phyloP scores from a whole-genome alignment of 306 rosid genomes.

The Mimosa bimucronata region DNA sequence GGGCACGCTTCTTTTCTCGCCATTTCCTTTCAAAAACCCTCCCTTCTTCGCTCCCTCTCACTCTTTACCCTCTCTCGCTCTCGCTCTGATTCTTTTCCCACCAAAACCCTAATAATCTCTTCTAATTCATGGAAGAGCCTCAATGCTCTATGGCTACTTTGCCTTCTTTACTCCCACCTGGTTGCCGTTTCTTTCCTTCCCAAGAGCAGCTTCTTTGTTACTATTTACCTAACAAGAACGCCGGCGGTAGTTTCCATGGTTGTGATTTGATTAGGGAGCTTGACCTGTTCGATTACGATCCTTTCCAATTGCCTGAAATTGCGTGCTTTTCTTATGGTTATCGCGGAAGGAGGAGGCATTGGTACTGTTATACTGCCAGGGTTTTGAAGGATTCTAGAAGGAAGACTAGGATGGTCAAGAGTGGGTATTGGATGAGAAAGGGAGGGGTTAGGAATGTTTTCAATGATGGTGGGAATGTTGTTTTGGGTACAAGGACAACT shows the following conservation, averaged over 20 bases:
- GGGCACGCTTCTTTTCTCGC: conserved; percentile 41
- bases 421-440: conserved; percentile 64
- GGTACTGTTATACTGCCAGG: conserved; percentile 58
- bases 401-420: conserved; percentile 47
- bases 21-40: neutral
- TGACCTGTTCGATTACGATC: conserved; percentile 51
- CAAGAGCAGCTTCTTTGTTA: conserved; percentile 58
- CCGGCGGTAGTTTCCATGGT: conserved; percentile 22
- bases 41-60: too few species aligned
- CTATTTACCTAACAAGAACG: conserved; percentile 57
- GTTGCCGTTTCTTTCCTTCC: conserved; percentile 66
- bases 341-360: conserved; percentile 57
- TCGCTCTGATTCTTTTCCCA: neutral
- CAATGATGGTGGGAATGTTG: conserved; percentile 36
- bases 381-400: conserved; percentile 37
- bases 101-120: conserved; percentile 21
- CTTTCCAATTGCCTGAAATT: conserved; percentile 54
- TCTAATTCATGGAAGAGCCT: conserved; percentile 48
- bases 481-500: conserved; percentile 53
- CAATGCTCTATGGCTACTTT: conserved; percentile 19
- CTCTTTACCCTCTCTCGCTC: too few species aligned
- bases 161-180: conserved; percentile 52
- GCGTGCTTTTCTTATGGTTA: conserved; percentile 58
- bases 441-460: conserved; percentile 53
- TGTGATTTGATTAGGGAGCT: conserved; percentile 58